Evolutionary conservation across 2,329 filamentous ascomycete species (phyloP).

Genomic region (Orbilia quercus): DNA sequence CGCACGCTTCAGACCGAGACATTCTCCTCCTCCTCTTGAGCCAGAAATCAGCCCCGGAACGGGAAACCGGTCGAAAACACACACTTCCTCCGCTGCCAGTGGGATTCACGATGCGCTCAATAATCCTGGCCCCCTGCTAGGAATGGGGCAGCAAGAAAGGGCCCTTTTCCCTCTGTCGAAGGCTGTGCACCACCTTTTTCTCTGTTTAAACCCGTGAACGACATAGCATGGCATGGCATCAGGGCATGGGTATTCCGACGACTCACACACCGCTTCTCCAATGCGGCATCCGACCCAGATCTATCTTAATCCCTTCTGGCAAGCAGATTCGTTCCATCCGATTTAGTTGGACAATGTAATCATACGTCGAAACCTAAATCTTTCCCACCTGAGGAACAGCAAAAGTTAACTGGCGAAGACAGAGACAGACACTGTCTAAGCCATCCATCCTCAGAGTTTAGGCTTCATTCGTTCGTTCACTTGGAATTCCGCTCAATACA

Average conservation of each 20-base stretch:
- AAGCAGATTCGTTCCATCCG: conserved; percentile 14
- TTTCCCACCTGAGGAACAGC: neutral
- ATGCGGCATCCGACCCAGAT: conserved; percentile 17
- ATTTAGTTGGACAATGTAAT: conserved; percentile 32
- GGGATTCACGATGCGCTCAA: conserved; percentile 14
- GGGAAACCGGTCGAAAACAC: conserved; percentile 43
- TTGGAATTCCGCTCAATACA: conserved; percentile 16
- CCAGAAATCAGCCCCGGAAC: conserved; percentile 31
- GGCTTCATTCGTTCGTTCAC: neutral
- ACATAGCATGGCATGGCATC: neutral
- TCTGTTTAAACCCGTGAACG: conserved; percentile 6
- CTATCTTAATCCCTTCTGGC: conserved; percentile 9
- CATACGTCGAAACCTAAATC: conserved; percentile 29
- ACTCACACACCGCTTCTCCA: neutral
- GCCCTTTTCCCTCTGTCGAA: no score
- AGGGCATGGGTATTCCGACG: conserved; percentile 7
- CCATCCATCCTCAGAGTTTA: conserved; percentile 17
- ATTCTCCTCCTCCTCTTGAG: conserved; percentile 30
- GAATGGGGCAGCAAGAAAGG: no score
- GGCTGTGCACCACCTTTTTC: conserved; percentile 38
- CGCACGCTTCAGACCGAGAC: conserved; percentile 51
- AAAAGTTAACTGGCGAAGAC: neutral
- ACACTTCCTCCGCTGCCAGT: neutral
- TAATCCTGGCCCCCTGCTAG: conserved; percentile 25
- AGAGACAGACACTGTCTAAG: conserved; percentile 16